A percentile compares a stretch with the other conserved stretches of the same genome.
phyloP scores from a whole-genome alignment of 2,329 filamentous ascomycete genomes.

The Xylaria sp. region DNA sequence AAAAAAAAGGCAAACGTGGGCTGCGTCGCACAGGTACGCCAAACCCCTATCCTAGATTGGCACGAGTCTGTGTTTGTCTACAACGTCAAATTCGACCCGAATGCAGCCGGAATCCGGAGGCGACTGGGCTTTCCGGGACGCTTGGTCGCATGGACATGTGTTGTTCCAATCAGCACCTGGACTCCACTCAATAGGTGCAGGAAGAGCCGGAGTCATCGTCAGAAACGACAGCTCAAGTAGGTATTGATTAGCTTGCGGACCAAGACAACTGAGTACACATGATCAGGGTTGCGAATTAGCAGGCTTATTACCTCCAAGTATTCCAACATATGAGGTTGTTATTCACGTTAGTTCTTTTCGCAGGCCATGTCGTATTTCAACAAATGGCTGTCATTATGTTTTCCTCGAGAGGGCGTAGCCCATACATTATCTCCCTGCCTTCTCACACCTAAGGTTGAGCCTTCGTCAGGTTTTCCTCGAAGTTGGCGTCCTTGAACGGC shows the following conservation, averaged over 20 bases:
- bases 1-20: too few relatives aligned
- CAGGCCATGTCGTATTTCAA: too few relatives aligned
- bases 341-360: too few relatives aligned
- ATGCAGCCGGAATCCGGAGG: neutral
- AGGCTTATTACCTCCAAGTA: too few relatives aligned
- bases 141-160: neutral
- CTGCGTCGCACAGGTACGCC: too few relatives aligned
- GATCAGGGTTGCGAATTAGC: neutral
- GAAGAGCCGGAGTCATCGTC: neutral
- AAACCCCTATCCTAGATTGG: too few relatives aligned
- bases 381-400: too few relatives aligned
- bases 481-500: slow-evolving; percentile 40
- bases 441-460: slow-evolving; percentile 14
- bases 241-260: neutral
- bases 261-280: neutral
- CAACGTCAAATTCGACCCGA: neutral
- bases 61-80: neutral
- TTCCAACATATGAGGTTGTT: too few relatives aligned
- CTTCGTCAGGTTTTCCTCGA: slow-evolving; percentile 24
- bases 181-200: neutral
- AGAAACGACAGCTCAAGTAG: neutral
- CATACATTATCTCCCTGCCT: neutral
- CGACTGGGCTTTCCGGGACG: neutral
- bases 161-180: neutral
- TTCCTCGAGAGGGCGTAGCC: neutral